phyloP scores from a whole-genome alignment of 2,329 filamentous ascomycete genomes.

The Trichoderma sp. region DNA sequence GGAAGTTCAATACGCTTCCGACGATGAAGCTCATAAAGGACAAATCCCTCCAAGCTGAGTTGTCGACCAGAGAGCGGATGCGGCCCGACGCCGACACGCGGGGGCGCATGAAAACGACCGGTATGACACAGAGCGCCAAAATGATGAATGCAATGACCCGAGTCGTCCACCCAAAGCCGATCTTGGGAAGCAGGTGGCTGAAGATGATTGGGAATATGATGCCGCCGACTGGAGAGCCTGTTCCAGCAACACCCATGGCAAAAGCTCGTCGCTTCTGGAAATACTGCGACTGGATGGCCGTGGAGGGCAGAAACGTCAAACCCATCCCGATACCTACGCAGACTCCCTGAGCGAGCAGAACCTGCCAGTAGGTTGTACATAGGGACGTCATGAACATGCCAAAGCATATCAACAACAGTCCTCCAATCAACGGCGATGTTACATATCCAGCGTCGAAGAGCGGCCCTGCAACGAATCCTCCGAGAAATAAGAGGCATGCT shows the following conservation, averaged over 20 bases:
- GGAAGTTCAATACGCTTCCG: not conserved
- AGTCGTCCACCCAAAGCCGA: conserved; percentile 43
- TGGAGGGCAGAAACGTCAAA: conserved; percentile 36
- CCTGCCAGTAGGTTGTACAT: not conserved
- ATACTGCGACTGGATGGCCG: conserved; percentile 40
- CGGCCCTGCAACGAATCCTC: conserved; percentile 44
- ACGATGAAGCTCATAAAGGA: not conserved
- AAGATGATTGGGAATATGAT: conserved; percentile 45
- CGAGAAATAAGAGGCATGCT: conserved; percentile 46
- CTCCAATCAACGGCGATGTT: conserved; percentile 40
- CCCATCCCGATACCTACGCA: conserved; percentile 4
- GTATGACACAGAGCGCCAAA: conserved; percentile 37
- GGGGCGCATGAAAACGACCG: conserved; percentile 35
- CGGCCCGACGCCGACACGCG: not conserved
- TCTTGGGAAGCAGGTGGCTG: conserved; percentile 35
- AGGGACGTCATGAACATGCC: conserved; percentile 11
- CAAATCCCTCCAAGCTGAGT: not conserved
- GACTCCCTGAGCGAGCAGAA: conserved; percentile 9
- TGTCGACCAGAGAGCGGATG: not conserved
- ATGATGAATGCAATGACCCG: conserved; percentile 39
- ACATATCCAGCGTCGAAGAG: conserved; percentile 53
- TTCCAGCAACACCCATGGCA: conserved; percentile 41
- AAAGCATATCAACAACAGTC: not conserved
- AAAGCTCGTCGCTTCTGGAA: conserved; percentile 38
- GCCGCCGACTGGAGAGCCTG: conserved; percentile 32